Conservation (phyloP, 73 alveolate species). For the Symbiodinium pilosum region DNA sequence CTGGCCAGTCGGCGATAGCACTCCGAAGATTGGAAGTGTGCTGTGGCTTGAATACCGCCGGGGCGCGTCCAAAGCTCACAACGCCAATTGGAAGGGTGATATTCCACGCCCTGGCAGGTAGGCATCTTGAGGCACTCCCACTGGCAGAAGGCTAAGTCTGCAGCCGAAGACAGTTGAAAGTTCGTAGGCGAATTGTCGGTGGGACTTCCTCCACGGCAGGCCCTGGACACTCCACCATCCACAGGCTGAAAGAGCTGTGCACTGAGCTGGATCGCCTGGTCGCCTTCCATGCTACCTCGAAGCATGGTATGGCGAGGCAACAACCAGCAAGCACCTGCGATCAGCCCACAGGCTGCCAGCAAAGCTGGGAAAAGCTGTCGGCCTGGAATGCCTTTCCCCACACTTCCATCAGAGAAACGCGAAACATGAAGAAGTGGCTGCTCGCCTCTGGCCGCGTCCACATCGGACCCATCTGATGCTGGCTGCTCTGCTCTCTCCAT, state of each 20-base stretch:
- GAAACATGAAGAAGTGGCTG: neutral
- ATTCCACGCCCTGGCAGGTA: constrained; percentile 58
- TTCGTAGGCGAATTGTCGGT: constrained; percentile 16
- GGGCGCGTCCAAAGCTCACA: constrained; percentile 70
- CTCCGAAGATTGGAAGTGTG: neutral
- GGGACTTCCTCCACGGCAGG: constrained; percentile 52
- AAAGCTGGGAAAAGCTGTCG: neutral
- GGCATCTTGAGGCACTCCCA: constrained; percentile 26
- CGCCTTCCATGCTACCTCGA: neutral
- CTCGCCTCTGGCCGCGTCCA: neutral
- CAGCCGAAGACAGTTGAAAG: constrained; percentile 24
- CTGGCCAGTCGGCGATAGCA: constrained; percentile 72
- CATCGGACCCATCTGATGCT: neutral
- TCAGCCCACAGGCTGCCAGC: neutral
- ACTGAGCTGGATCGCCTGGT: constrained; percentile 4
- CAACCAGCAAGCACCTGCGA: neutral
- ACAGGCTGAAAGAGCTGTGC: constrained; percentile 45
- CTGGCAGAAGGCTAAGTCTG: constrained; percentile 66
- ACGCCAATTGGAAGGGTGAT: constrained; percentile 21
- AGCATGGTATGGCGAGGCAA: neutral
- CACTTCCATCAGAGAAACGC: neutral
- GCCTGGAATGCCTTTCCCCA: neutral
- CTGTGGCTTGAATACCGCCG: constrained; percentile 44
- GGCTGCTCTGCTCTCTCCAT: neutral
- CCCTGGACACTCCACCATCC: constrained; percentile 48